phyloP scores from a whole-genome alignment of 192 early-diverging fungal genomes.

The Coemansia sp. region DNA sequence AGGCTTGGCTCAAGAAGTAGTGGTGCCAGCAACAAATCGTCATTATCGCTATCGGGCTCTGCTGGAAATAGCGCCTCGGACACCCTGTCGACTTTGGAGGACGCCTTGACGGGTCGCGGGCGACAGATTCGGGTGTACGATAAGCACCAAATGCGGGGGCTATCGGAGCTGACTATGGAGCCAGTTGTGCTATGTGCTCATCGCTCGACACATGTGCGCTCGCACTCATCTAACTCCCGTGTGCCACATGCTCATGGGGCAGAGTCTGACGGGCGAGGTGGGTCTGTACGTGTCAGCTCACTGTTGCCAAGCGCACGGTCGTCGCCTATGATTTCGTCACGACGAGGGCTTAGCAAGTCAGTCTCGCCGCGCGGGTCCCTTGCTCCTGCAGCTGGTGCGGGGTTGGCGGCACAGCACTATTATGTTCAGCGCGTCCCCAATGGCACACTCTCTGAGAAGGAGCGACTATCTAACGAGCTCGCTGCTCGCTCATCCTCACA shows the following conservation, averaged over 20 bases:
- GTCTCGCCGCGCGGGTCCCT: slow-evolving; percentile 16
- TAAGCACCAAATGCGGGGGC: slow-evolving; percentile 26
- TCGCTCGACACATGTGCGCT: slow-evolving; percentile 7
- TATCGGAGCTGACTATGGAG: slow-evolving; percentile 42
- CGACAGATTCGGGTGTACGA: slow-evolving; percentile 26
- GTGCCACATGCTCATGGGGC: slow-evolving; percentile 16
- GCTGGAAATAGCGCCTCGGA: background rate
- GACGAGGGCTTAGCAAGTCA: slow-evolving; percentile 16
- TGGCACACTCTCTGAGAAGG: slow-evolving; percentile 7
- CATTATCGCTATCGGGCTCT: background rate
- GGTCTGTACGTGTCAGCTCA: slow-evolving; percentile 44
- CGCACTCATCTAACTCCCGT: slow-evolving; percentile 16
- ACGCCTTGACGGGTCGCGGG: background rate
- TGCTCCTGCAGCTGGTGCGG: background rate
- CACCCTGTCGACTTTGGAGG: slow-evolving; percentile 4
- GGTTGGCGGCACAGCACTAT: slow-evolving; percentile 34
- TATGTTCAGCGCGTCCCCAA: slow-evolving; percentile 36
- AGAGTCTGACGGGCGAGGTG: slow-evolving; percentile 37
- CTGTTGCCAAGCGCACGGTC: slow-evolving; percentile 37
- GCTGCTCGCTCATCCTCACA: slow-evolving; percentile 23
- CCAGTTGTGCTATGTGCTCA: slow-evolving; percentile 14
- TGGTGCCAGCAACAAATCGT: slow-evolving; percentile 38
- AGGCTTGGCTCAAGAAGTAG: slow-evolving; percentile 23
- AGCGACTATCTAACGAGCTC: slow-evolving; percentile 9
- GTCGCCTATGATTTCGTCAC: slow-evolving; percentile 12